Percentiles rank a stretch among this genome's conserved stretches.
These are phyloP conservation scores for Nicotiana attenuata DNA, from an alignment of 257 asterid species.

Conservation along the genomic window DNA sequence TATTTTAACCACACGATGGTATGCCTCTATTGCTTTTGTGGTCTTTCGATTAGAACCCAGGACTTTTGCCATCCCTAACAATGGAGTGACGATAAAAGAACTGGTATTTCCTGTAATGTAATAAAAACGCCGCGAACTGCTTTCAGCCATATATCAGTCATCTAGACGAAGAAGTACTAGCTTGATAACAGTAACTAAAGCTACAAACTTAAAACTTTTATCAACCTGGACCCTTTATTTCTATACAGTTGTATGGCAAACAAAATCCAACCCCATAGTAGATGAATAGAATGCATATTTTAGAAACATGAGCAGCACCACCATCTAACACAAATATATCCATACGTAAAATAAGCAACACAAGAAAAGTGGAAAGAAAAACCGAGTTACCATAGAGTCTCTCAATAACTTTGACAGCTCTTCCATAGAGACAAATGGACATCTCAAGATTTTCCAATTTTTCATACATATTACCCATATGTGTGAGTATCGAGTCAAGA, in stretches of 20 bases:
- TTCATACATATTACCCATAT: conserved; percentile 80
- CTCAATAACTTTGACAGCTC: conserved; percentile 64
- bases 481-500: conserved; percentile 81
- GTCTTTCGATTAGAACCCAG: conserved; percentile 48
- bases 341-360: background rate
- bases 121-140: background rate
- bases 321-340: background rate
- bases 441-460: conserved; percentile 60
- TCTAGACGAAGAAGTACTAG: background rate
- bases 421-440: conserved; percentile 46
- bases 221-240: background rate
- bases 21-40: conserved; percentile 52
- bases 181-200: background rate
- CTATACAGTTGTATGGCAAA: background rate
- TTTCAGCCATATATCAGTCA: background rate
- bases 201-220: background rate
- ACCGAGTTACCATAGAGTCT: conserved; percentile 50
- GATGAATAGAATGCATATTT: background rate
- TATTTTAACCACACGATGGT: conserved; percentile 46
- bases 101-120: conserved; percentile 47
- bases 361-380: background rate
- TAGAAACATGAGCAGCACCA: background rate
- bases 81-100: conserved; percentile 52
- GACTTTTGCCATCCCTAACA: conserved; percentile 76
- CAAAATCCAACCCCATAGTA: background rate